Evolutionary conservation across 2,329 filamentous ascomycete genomes (phyloP).

Genomic region (Emergomyces pasteurianus): DNA sequence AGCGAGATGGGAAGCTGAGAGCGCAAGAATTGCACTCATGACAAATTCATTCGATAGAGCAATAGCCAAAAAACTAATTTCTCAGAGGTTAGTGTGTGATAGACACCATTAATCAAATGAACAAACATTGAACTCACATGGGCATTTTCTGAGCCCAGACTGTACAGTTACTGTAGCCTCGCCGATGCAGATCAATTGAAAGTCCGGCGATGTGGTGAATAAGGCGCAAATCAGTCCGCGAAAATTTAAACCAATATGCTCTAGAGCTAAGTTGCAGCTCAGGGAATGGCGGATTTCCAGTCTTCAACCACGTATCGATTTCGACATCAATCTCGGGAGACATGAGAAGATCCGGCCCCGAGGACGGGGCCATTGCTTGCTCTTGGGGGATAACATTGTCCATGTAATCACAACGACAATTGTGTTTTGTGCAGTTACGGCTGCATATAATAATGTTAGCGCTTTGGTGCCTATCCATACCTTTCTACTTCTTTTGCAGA

Average conservation of each 20-base stretch:
- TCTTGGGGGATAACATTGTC: slow-evolving; percentile 54
- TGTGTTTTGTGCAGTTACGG: slow-evolving; percentile 98
- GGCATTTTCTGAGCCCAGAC: slow-evolving; percentile 90
- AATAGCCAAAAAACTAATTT: slow-evolving; percentile 61
- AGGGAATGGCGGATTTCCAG: slow-evolving; percentile 74
- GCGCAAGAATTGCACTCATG: slow-evolving; percentile 83
- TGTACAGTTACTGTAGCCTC: slow-evolving; percentile 71
- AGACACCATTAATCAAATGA: slow-evolving; percentile 9
- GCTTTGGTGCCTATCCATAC: slow-evolving; percentile 1
- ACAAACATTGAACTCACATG: slow-evolving; percentile 49
- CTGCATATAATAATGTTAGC: slow-evolving; percentile 35
- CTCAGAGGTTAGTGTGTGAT: background rate
- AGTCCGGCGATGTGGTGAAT: slow-evolving; percentile 84
- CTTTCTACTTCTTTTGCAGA: slow-evolving; percentile 11
- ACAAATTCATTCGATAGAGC: slow-evolving; percentile 75
- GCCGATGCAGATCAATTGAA: slow-evolving; percentile 66
- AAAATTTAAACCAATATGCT: slow-evolving; percentile 60
- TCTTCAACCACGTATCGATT: slow-evolving; percentile 72
- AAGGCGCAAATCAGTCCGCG: slow-evolving; percentile 67
- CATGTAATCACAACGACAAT: slow-evolving; percentile 96
- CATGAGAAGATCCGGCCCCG: slow-evolving; percentile 59
- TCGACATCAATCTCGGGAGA: slow-evolving; percentile 71
- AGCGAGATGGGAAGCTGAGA: slow-evolving; percentile 89
- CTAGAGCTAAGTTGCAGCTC: slow-evolving; percentile 65
- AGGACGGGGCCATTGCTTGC: slow-evolving; percentile 37